A percentile compares a stretch with the other conserved stretches of the same genome.
These are phyloP conservation scores for Venturiaceae sp. DNA, from an alignment of 2,329 filamentous ascomycete genomes.

Conservation along the genomic window DNA sequence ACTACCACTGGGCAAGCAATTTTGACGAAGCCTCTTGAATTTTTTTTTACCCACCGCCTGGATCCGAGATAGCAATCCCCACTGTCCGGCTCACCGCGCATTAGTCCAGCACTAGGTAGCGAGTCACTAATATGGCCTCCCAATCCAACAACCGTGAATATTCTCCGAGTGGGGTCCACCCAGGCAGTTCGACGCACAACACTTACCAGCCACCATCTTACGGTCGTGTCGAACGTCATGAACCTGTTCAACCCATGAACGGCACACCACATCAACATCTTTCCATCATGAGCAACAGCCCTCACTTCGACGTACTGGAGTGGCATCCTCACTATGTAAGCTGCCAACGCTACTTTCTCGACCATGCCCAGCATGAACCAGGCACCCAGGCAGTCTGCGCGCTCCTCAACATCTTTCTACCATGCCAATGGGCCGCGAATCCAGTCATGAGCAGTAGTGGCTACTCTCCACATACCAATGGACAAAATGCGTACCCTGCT, in stretches of 20 bases:
- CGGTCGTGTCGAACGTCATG: not conserved
- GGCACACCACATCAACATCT: not conserved
- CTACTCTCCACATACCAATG: slow-evolving; percentile 19
- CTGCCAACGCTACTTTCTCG: slow-evolving; percentile 84
- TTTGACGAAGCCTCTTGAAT: too few species aligned
- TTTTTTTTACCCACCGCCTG: not conserved
- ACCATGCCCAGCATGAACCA: slow-evolving; percentile 75
- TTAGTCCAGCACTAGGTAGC: not conserved
- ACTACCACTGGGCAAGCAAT: too few species aligned
- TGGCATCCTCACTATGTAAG: slow-evolving; percentile 90
- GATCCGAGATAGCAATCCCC: not conserved
- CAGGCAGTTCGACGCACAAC: too few species aligned
- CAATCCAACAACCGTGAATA: not conserved
- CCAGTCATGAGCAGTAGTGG: slow-evolving; percentile 30
- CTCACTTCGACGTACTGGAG: slow-evolving; percentile 69
- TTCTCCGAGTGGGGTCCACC: not conserved
- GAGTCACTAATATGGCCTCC: not conserved
- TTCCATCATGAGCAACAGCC: slow-evolving; percentile 13
- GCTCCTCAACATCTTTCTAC: slow-evolving; percentile 84
- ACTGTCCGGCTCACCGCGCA: not conserved
- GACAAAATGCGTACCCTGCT: slow-evolving; percentile 12
- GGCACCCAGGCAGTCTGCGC: slow-evolving; percentile 81
- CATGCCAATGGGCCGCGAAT: slow-evolving; percentile 60
- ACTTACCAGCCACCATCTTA: not conserved
- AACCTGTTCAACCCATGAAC: not conserved